Evolutionary conservation across 352 stramenopile genomes (phyloP).

Genomic region (Phytophthora constricta): DNA sequence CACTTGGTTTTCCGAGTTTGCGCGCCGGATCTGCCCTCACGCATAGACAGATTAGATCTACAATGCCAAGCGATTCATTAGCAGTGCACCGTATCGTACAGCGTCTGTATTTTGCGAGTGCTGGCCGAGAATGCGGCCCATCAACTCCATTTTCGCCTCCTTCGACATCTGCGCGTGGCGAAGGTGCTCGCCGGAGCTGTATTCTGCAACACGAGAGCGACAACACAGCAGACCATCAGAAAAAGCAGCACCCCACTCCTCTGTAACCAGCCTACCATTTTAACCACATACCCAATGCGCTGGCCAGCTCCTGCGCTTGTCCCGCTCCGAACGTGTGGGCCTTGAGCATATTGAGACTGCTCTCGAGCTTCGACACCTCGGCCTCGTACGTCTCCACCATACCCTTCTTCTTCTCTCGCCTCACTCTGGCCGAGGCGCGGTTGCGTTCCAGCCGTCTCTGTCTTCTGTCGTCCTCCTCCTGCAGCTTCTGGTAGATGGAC

Average conservation of each 20-base stretch:
- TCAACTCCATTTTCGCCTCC: slow-evolving; percentile 84
- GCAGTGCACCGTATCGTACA: slow-evolving; percentile 35
- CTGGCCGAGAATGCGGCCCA: slow-evolving; percentile 78
- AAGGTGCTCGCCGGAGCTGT: slow-evolving; percentile 78
- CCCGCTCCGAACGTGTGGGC: slow-evolving; percentile 77
- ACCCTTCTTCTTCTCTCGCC: slow-evolving; percentile 88
- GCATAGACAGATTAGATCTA: slow-evolving; percentile 4
- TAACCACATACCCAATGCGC: slow-evolving; percentile 64
- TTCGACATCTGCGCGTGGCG: slow-evolving; percentile 87
- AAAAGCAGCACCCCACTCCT: not conserved
- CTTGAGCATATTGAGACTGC: slow-evolving; percentile 80
- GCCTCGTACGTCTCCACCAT: slow-evolving; percentile 90
- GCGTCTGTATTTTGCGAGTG: slow-evolving; percentile 79
- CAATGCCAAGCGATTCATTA: not conserved
- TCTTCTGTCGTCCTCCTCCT: slow-evolving; percentile 84
- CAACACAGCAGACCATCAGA: not conserved
- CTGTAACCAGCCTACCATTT: slow-evolving; percentile 2
- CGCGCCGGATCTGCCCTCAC: slow-evolving; percentile 68
- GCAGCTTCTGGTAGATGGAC: slow-evolving; percentile 90
- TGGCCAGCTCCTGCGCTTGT: slow-evolving; percentile 69
- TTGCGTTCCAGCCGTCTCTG: slow-evolving; percentile 83
- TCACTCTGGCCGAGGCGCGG: slow-evolving; percentile 78
- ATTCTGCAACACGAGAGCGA: slow-evolving; percentile 45
- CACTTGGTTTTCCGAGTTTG: slow-evolving; percentile 86
- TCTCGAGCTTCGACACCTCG: slow-evolving; percentile 90